Percentiles rank a stretch among this genome's conserved stretches.
phyloP scores from a whole-genome alignment of 1,284 basidiomycete species.

The Austroboletus niveus region DNA sequence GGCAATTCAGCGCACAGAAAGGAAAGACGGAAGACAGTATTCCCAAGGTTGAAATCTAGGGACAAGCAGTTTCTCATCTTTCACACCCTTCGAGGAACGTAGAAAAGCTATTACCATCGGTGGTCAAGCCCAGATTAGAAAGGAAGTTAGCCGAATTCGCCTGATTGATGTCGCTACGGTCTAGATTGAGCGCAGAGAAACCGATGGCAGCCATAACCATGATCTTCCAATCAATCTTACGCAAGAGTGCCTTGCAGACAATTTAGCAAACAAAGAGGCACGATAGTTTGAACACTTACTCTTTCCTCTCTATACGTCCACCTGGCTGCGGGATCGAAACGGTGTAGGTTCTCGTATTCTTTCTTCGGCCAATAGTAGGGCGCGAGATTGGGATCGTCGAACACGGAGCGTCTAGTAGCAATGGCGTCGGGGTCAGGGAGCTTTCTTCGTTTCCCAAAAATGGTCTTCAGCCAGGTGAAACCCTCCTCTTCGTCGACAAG shows the following conservation, averaged over 20 bases:
- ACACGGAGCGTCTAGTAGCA: slow-evolving; percentile 47
- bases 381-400: slow-evolving; percentile 52
- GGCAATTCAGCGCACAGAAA: slow-evolving; percentile 67
- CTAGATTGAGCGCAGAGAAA: slow-evolving; percentile 46
- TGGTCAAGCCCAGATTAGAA: slow-evolving; percentile 58
- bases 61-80: background rate
- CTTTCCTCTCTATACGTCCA: slow-evolving; percentile 72
- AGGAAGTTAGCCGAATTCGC: slow-evolving; percentile 71
- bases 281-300: slow-evolving; percentile 30
- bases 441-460: slow-evolving; percentile 3
- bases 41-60: slow-evolving; percentile 64
- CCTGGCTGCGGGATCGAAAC: slow-evolving; percentile 63
- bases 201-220: slow-evolving; percentile 47
- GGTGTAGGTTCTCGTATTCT: slow-evolving; percentile 60
- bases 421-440: slow-evolving; percentile 1
- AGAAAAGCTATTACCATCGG: slow-evolving; percentile 39
- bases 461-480: background rate
- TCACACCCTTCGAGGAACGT: background rate
- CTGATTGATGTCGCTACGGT: slow-evolving; percentile 52
- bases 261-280: background rate
- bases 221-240: slow-evolving; percentile 51
- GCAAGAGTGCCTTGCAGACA: slow-evolving; percentile 28
- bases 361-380: slow-evolving; percentile 26
- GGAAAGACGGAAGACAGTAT: slow-evolving; percentile 52
- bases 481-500: slow-evolving; percentile 9